Percentiles rank a stretch among this genome's conserved stretches.
Conservation (phyloP, 2,329 filamentous ascomycete species). For the Talaromyces rugulosus region DNA sequence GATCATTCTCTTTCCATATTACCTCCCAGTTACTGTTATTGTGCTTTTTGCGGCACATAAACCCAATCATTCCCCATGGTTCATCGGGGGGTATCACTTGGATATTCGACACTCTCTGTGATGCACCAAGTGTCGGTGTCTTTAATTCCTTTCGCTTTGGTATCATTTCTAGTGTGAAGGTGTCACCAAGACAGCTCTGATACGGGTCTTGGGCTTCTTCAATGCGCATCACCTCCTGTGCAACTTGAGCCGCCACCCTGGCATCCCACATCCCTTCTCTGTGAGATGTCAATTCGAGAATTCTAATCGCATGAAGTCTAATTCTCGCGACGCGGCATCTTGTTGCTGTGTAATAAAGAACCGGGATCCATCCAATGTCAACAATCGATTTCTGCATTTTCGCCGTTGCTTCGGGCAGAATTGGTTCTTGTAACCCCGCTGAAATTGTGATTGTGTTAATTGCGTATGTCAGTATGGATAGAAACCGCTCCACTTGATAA, state of each 20-base stretch:
- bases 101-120: too few species aligned
- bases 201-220: background rate
- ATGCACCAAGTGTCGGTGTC: too few species aligned
- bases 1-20: too few species aligned
- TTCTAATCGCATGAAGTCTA: slow-evolving; percentile 6
- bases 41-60: too few species aligned
- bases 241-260: background rate
- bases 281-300: slow-evolving; percentile 1
- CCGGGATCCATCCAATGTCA: slow-evolving; percentile 8
- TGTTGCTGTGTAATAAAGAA: slow-evolving; percentile 7
- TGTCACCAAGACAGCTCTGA: too few species aligned
- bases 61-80: too few species aligned
- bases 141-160: too few species aligned
- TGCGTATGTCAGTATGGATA: slow-evolving; percentile 1
- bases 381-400: slow-evolving; percentile 2
- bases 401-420: background rate
- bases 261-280: slow-evolving; percentile 10
- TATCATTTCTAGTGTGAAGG: too few species aligned
- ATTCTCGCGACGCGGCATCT: slow-evolving; percentile 7
- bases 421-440: background rate
- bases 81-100: too few species aligned
- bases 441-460: background rate
- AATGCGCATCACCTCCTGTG: slow-evolving; percentile 9
- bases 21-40: too few species aligned
- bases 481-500: background rate